Evolutionary conservation across 169 alveolate species (phyloP).

Genomic region (Babesia sp.): DNA sequence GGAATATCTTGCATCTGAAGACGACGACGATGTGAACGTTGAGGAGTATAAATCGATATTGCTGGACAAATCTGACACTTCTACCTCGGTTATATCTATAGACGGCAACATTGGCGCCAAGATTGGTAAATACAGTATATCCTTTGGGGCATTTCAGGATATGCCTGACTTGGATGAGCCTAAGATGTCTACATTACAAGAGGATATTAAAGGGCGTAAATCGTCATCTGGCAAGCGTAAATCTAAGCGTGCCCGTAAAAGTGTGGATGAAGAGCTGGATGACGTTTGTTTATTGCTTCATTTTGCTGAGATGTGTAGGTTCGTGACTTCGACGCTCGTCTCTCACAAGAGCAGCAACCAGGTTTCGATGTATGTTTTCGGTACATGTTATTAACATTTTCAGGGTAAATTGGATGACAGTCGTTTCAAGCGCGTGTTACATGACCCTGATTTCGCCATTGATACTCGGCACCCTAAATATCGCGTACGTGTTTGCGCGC

Average conservation of each 20-base stretch:
- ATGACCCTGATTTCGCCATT: constrained; percentile 82
- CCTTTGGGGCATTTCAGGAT: constrained; percentile 52
- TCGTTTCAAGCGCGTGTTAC: constrained; percentile 77
- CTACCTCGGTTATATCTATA: not conserved
- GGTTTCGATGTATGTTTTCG: constrained; percentile 24
- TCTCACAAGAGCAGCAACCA: constrained; percentile 45
- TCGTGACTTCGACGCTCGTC: constrained; percentile 63
- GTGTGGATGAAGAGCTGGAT: constrained; percentile 7
- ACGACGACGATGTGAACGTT: constrained; percentile 14
- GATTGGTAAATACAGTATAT: constrained; percentile 58
- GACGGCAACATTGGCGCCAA: constrained; percentile 40
- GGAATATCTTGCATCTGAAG: constrained; percentile 61
- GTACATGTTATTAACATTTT: not conserved
- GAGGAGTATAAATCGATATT: constrained; percentile 7
- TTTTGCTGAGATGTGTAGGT: not conserved
- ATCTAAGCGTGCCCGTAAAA: constrained; percentile 2
- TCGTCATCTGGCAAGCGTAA: constrained; percentile 11
- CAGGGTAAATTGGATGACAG: constrained; percentile 72
- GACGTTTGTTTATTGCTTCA: constrained; percentile 8
- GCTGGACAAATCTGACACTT: not conserved
- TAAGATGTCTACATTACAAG: not conserved
- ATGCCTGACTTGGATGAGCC: constrained; percentile 31
- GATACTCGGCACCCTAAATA: constrained; percentile 87
- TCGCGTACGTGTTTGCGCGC: constrained; percentile 64
- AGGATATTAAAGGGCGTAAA: not conserved